phyloP scores from a whole-genome alignment of 495 filamentous ascomycete genomes.

The Penicillium tannophilum region DNA sequence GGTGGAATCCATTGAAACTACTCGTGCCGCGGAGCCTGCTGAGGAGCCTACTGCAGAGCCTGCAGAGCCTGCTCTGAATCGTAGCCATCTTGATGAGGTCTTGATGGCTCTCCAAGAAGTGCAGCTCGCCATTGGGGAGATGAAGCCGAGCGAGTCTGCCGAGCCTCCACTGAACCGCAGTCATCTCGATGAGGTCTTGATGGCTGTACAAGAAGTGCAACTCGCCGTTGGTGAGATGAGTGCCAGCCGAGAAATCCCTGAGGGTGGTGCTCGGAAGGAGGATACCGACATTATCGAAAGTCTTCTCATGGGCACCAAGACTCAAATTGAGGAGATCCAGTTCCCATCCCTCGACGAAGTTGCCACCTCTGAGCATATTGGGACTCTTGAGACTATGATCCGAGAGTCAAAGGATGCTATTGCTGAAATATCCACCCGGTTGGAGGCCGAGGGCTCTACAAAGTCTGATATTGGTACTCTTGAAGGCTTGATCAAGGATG shows the following conservation, averaged over 20 bases:
- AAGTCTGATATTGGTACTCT: slow-evolving; percentile 78
- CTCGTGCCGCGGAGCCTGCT: slow-evolving; percentile 47
- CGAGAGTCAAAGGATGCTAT: slow-evolving; percentile 72
- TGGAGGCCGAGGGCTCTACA: slow-evolving; percentile 64
- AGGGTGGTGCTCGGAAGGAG: slow-evolving; percentile 60
- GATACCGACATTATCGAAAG: slow-evolving; percentile 89
- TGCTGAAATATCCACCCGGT: slow-evolving; percentile 54
- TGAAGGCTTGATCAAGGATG: slow-evolving; percentile 73
- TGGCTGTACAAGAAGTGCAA: slow-evolving; percentile 60
- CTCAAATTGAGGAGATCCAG: slow-evolving; percentile 74
- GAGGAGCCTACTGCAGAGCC: slow-evolving; percentile 40
- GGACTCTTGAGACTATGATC: slow-evolving; percentile 68
- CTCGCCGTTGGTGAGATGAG: slow-evolving; percentile 51
- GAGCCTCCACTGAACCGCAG: slow-evolving; percentile 53
- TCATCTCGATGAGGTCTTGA: slow-evolving; percentile 62
- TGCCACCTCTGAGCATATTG: slow-evolving; percentile 77
- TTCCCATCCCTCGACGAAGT: slow-evolving; percentile 60
- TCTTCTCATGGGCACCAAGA: slow-evolving; percentile 80
- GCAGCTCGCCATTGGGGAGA: slow-evolving; percentile 50
- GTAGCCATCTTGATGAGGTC: slow-evolving; percentile 63
- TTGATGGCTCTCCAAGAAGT: slow-evolving; percentile 59
- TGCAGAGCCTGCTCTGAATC: slow-evolving; percentile 48
- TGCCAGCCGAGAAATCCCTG: slow-evolving; percentile 33
- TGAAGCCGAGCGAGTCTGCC: slow-evolving; percentile 37
- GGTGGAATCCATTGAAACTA: slow-evolving; percentile 75